Evolutionary conservation across 1,284 basidiomycete genomes (phyloP), one percentile per base, ranked within the genome.

Genomic region (Sporisorium scitamineum): DNA sequence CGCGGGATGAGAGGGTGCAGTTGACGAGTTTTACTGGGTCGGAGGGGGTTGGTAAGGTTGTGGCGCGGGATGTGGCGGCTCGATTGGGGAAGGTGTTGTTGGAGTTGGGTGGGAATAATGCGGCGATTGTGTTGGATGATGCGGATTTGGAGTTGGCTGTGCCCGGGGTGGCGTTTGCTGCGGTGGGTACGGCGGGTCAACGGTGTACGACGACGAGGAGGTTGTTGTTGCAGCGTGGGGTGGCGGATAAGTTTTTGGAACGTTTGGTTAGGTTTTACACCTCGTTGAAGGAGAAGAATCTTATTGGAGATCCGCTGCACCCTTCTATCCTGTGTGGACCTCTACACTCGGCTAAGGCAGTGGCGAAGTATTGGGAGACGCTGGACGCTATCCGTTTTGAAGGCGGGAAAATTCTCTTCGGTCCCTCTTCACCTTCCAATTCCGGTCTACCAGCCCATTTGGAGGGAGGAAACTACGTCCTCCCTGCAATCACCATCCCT

Each of bases 101-200:
- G 32, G 95, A 97, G 85, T 88, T 97, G 11, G 95, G 95, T n/a
- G 95, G 95, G 39, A 97, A 98, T 87, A 97, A 97, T 82, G 94
- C 94, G 64, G 91, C 94, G 41, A 92, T 97, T 80, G 90, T 98
- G 67, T 92, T 97, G 90, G 90, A 93, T 58, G 95, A 97, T 87
- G 95, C 95, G 29, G 94, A 97, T 86, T 89, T 97, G 32, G 89
- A 90, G 20, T 89, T 96, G 72, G 95, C 95, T 31, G 90, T 97
- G 18, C 93, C 93, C 47, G 90, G 92, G 0, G 91, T 95, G 22
- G 93, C 95, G 85, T 97, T 98, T 87, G 94, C 94, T 37, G 94
- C 95, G 27, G 91, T 97, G 53, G 95, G 95, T 47, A 97, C 95
- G 45, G 93, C 94, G 34, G 95, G 95, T 24, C 95, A 97, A 85